These are phyloP conservation scores for Saccharomycopsis sp. DNA, from an alignment of 805 yeast species.

Conservation along the genomic window DNA sequence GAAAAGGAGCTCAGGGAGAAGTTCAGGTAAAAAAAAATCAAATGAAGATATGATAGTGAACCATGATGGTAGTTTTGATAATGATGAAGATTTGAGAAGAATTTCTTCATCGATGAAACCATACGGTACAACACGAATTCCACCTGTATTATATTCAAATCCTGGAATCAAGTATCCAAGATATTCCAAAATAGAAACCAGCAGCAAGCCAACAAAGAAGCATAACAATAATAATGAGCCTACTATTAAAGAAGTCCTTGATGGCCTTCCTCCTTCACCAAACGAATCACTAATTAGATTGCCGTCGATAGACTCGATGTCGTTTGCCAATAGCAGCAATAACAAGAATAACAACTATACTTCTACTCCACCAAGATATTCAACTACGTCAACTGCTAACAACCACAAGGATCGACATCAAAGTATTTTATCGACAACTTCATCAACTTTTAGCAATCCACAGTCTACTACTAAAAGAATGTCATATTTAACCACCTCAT, in stretches of 20 bases:
- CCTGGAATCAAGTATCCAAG: slow-evolving; percentile 17
- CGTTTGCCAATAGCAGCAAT: slow-evolving; percentile 1
- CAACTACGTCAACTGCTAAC: background rate
- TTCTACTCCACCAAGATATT: background rate
- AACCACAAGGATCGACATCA: slow-evolving; percentile 16
- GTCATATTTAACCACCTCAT: slow-evolving; percentile 17
- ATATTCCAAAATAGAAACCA: slow-evolving; percentile 10
- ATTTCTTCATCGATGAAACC: background rate
- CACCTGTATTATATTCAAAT: slow-evolving; percentile 9
- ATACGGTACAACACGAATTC: background rate
- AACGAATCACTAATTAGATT: slow-evolving; percentile 4
- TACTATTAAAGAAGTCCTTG: background rate
- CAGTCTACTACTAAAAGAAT: slow-evolving; percentile 5
- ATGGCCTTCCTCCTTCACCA: too few relatives aligned
- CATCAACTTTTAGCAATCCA: slow-evolving; percentile 10
- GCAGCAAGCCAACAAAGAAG: background rate
- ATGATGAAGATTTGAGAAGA: background rate
- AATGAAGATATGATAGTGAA: background rate
- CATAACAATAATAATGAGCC: background rate
- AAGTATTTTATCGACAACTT: slow-evolving; percentile 12
- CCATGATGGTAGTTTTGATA: background rate
- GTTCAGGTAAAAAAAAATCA: background rate
- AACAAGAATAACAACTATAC: background rate
- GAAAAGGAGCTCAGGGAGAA: too few relatives aligned
- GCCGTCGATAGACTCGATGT: slow-evolving; percentile 11